Base-by-base conservation (phyloP, 768 basidiomycete species). In the Cystofilobasidium ferigula region DNA sequence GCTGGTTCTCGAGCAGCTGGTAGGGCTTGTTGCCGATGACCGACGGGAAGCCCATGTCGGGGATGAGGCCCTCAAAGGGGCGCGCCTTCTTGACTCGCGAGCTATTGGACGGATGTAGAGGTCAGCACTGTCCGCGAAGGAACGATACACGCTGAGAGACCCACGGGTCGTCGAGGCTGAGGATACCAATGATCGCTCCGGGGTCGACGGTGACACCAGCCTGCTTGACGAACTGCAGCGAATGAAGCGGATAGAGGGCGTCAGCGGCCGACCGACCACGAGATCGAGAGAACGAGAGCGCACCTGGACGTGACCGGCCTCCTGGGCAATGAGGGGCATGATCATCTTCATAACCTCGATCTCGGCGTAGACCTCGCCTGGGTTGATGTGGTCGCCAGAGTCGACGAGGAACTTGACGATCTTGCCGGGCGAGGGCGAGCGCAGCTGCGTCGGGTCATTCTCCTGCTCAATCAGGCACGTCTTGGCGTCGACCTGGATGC, bases 381-480 rank as follows among this genome's bases (percentile, higher is more conserved):
- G 90, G 69, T 89, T 87, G 78, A 99, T 83, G 76, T 98, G 95
- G 68, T 99, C 95, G 10, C 95, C 95, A 65, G 89, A 93, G 72
- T 99, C 95, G 70, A 98, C 85, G 69, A 98, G 83, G 80, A 86
- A 93, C 38, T 93, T 83, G 63, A 99, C 83, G 57, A 99, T 83
- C 78, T 99, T 99, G 42, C 95, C 95, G 13, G 95, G 95, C 78
- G 86, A 89, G 12, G 95, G 95, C 73, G 88, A 91, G 71, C 95
- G 82, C 54, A 98, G 80, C 76, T 98, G 94, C 28, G 95, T 99
- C 20, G 95, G 95, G 73, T 99, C 95, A 72, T 97, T 97, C 81
- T 99, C 95, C 78, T 98, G 93, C 77, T 97, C 95, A 71, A 99
- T 92, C 78, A 97, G 81, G 76, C 93, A 95, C 20, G 95, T 99